These are phyloP conservation scores for Diaporthe vexans DNA, from an alignment of 2,329 filamentous ascomycete genomes.

Conservation along the genomic window DNA sequence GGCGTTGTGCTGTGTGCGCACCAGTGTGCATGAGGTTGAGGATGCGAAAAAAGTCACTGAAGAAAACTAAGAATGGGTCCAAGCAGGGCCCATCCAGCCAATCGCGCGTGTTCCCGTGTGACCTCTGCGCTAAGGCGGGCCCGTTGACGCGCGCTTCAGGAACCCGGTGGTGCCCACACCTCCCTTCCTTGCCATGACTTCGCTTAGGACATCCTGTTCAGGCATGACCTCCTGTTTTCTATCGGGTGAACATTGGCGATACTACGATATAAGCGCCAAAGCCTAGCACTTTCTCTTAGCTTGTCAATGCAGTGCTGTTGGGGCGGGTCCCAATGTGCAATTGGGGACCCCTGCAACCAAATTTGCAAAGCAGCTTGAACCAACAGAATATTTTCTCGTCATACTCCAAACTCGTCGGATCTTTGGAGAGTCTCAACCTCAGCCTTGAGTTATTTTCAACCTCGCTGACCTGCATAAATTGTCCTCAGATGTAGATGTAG, in stretches of 20 bases:
- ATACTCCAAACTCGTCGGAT: too few relatives aligned
- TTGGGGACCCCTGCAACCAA: background rate
- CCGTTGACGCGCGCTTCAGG: slow-evolving; percentile 40
- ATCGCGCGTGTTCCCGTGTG: slow-evolving; percentile 17
- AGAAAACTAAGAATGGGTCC: slow-evolving; percentile 16
- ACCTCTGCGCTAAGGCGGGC: slow-evolving; percentile 26
- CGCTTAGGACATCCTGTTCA: background rate
- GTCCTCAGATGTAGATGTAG: too few relatives aligned
- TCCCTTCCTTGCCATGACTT: background rate
- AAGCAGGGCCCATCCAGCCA: slow-evolving; percentile 13
- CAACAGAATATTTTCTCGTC: background rate
- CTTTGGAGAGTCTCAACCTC: too few relatives aligned
- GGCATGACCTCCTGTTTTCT: background rate
- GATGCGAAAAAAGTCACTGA: slow-evolving; percentile 24
- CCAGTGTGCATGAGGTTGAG: slow-evolving; percentile 10
- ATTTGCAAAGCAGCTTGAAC: background rate
- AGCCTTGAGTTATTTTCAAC: too few relatives aligned
- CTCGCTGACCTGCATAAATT: too few relatives aligned
- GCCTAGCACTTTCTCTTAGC: background rate
- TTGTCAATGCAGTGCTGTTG: background rate
- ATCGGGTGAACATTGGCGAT: background rate
- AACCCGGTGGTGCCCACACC: background rate
- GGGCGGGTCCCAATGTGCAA: background rate
- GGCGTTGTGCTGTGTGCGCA: background rate
- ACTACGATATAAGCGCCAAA: slow-evolving; percentile 18